These are phyloP conservation scores for Calonectria montana DNA, from an alignment of 2,329 filamentous ascomycete genomes.

Conservation along the genomic window DNA sequence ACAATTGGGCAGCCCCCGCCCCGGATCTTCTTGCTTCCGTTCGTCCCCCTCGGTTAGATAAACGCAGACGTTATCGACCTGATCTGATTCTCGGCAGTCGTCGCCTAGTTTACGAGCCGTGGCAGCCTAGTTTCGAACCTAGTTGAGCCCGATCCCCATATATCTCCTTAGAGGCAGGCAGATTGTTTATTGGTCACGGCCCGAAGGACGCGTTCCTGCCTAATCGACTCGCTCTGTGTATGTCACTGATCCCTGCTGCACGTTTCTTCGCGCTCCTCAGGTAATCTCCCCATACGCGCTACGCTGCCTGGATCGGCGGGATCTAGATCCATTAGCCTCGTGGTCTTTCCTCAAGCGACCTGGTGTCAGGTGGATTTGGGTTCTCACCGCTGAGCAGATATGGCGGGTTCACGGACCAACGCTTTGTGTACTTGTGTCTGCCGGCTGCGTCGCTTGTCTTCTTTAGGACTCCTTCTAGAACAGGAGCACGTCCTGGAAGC, in stretches of 20 bases:
- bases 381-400: not conserved
- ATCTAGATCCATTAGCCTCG: conserved; percentile 5
- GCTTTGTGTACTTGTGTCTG: not conserved
- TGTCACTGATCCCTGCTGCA: not conserved
- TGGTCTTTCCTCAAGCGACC: not conserved
- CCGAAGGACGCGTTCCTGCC: conserved; percentile 5
- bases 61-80: not conserved
- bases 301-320: not conserved
- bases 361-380: not conserved
- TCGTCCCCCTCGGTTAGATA: not conserved
- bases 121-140: not conserved
- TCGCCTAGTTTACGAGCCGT: not conserved
- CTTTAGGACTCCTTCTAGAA: not conserved
- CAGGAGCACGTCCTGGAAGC: not conserved
- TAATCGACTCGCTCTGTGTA: not conserved
- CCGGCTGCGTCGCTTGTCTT: not conserved
- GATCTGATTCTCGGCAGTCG: not conserved
- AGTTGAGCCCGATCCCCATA: not conserved
- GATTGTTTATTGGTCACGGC: not conserved
- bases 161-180: not conserved
- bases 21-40: not conserved
- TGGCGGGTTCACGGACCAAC: not conserved
- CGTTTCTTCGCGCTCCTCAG: not conserved
- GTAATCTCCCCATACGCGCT: not conserved
- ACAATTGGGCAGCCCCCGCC: not conserved